Base-by-base conservation (phyloP, 2,329 filamentous ascomycete species). In the Exophiala lecanii-corni region DNA sequence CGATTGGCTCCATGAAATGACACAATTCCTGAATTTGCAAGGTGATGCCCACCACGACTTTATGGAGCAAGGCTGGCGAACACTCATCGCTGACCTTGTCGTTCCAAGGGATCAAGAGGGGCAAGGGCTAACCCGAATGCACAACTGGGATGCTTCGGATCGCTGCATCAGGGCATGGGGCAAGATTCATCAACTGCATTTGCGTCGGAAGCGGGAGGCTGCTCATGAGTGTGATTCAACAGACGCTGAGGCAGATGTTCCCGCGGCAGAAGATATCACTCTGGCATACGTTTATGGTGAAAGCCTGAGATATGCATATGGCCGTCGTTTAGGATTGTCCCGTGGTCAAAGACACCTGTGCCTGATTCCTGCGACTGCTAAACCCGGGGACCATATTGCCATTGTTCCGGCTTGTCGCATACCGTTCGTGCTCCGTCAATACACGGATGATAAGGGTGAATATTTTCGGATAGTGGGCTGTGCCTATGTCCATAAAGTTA, bases 401-500 rank as follows among this genome's bases (percentile, higher is more conserved):
- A 30, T 50, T 15, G 19, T 50, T 17, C 43, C 23, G 12, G 47
- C 39, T 12, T 50, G 47, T 20, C 28, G 20, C 10, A 47, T 44
- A 3, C 47, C 47, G 6, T 47, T 50, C 32, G 19, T 47, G 3
- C 26, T 50, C 2, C 31, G 47, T 3, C 28, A 15, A 7, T 34
- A 37, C 7, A 20, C 18, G 10, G 39, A 40, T 30, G 36, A 13
- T 9, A 21, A 25, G n/a, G 39, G 32, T 6, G 39, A 43, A 13
- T 41, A 33, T 16, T 50, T 36, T 30, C 39, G 40, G n/a, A 43
- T 50, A 10, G 47, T 50, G n/a, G 47, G 47, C 21, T 46, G 44
- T 26, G 43, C 19, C 9, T 50, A 50, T 23, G 44, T 45, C 6
- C 40, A 45, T 28, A 40, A 40, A 2, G 34, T 50, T 19, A 50